Conservation (phyloP, 768 basidiomycete genomes). For the Pleurotus platypus region DNA sequence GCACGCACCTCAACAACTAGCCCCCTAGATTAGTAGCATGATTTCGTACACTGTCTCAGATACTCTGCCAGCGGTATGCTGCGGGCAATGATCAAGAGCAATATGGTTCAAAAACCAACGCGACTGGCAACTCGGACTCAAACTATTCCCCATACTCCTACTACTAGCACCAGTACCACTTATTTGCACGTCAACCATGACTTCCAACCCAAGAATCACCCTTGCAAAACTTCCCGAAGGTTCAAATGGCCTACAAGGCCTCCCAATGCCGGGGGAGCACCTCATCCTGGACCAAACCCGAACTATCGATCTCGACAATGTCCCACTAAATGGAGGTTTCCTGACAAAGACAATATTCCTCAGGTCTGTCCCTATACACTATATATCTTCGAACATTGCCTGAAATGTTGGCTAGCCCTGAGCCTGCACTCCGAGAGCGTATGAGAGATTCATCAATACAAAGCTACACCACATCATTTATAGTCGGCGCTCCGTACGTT, state of each 20-base stretch:
- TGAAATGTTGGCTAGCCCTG: slow-evolving; percentile 13
- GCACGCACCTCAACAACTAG: no score
- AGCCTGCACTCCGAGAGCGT: slow-evolving; percentile 20
- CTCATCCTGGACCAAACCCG: slow-evolving; percentile 10
- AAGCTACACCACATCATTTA: slow-evolving; percentile 15
- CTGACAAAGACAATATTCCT: slow-evolving; percentile 17
- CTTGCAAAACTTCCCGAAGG: slow-evolving; percentile 2
- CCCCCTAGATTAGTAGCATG: no score
- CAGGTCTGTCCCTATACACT: not conserved
- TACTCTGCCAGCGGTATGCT: no score
- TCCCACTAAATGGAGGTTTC: slow-evolving; percentile 18
- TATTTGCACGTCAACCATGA: not conserved
- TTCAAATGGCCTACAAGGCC: not conserved
- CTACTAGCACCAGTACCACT: not conserved
- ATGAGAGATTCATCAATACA: slow-evolving; percentile 23
- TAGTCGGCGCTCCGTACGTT: slow-evolving; percentile 17
- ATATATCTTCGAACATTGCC: not conserved
- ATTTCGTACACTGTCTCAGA: no score
- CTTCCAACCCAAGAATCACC: slow-evolving; percentile 1
- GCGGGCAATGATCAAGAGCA: no score
- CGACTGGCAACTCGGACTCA: no score
- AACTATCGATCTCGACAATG: slow-evolving; percentile 17
- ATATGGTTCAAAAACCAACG: no score
- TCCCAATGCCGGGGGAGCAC: slow-evolving; percentile 5
- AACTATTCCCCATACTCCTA: not conserved